A percentile compares a stretch with the other conserved stretches of the same genome.
Conservation (phyloP, 2,329 filamentous ascomycete genomes). For the Talaromyces sp. region DNA sequence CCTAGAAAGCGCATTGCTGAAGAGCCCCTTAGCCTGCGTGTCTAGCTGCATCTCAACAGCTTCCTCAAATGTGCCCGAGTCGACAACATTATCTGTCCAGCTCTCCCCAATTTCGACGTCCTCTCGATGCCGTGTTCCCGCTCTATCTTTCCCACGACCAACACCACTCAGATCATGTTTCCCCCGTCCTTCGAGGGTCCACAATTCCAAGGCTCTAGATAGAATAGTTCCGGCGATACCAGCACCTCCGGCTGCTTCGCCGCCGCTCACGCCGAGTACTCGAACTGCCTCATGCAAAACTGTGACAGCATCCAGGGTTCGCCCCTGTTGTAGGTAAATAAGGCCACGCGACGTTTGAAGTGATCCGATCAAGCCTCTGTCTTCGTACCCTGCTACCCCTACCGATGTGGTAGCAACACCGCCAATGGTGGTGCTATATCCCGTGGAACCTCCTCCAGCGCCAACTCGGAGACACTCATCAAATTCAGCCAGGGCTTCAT, state of each 20-base stretch:
- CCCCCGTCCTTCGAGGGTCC: conserved; percentile 35
- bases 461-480: conserved; percentile 80
- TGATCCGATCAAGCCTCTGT: conserved; percentile 40
- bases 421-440: conserved; percentile 63
- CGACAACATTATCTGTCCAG: conserved; percentile 33
- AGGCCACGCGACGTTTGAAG: conserved; percentile 59
- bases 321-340: conserved; percentile 70
- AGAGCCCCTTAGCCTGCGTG: conserved; percentile 36
- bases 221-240: conserved; percentile 42
- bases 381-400: conserved; percentile 42
- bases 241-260: conserved; percentile 42
- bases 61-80: conserved; percentile 25
- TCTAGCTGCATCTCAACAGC: conserved; percentile 37
- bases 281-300: conserved; percentile 69
- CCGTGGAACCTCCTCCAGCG: conserved; percentile 64
- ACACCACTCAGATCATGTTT: conserved; percentile 15
- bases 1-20: conserved; percentile 33
- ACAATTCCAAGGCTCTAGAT: conserved; percentile 40
- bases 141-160: conserved; percentile 14
- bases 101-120: conserved; percentile 21
- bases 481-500: conserved; percentile 72
- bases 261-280: conserved; percentile 39
- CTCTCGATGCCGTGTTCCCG: conserved; percentile 22
- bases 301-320: conserved; percentile 69
- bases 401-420: conserved; percentile 29